Conservation (phyloP, 306 rosid species). For the Clitoria ternatea region DNA sequence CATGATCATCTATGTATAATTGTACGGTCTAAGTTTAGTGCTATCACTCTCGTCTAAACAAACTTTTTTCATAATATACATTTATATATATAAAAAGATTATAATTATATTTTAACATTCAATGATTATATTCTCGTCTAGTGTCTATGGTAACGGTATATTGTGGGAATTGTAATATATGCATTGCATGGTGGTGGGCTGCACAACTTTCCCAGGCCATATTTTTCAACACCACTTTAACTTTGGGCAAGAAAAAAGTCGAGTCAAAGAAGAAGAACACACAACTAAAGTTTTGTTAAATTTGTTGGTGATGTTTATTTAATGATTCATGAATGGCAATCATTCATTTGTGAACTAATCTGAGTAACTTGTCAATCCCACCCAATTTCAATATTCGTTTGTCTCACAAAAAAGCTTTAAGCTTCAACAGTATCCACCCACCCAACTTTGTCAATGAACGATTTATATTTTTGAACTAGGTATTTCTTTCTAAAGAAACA, state of each 20-base stretch:
- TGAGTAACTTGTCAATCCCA: not conserved
- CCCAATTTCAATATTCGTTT: conserved; percentile 8
- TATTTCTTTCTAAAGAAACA: too few relatives aligned
- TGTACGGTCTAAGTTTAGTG: too few relatives aligned
- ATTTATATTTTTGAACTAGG: not conserved
- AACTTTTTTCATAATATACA: too few relatives aligned
- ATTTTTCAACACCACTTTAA: not conserved
- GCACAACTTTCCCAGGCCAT: not conserved
- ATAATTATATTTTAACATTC: too few relatives aligned
- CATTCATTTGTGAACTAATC: not conserved
- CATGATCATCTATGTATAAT: too few relatives aligned
- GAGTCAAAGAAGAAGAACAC: conserved; percentile 29
- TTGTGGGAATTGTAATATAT: not conserved
- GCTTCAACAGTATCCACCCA: not conserved
- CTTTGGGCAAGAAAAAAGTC: conserved; percentile 12
- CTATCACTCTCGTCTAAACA: too few relatives aligned
- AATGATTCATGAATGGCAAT: not conserved
- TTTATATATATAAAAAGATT: too few relatives aligned
- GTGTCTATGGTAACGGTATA: not conserved
- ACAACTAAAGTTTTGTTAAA: conserved; percentile 16
- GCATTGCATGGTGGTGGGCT: not conserved
- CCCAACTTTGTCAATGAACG: not conserved
- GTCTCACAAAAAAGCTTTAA: not conserved
- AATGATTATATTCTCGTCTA: not conserved
- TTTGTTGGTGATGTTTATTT: not conserved